Percentiles rank a stretch among this genome's conserved stretches.
These are phyloP conservation scores for Mycena alexandri DNA, from an alignment of 768 basidiomycete genomes.

Conservation along the genomic window DNA sequence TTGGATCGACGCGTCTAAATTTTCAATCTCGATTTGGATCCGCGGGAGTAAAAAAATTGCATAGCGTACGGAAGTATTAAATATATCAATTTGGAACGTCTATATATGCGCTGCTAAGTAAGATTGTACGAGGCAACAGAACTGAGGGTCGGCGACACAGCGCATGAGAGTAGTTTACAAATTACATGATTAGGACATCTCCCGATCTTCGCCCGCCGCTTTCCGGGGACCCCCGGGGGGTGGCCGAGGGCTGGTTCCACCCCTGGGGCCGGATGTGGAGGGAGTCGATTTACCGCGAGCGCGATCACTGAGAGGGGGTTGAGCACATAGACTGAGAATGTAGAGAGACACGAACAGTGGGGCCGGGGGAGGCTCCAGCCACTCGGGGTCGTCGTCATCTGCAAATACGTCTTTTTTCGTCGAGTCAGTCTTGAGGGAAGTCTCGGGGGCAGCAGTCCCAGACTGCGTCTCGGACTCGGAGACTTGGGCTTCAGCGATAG, in stretches of 20 bases:
- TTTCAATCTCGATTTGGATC: neutral
- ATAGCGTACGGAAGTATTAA: too few relatives aligned
- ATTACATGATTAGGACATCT: too few relatives aligned
- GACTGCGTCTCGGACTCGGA: constrained; percentile 3
- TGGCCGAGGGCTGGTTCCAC: constrained; percentile 12
- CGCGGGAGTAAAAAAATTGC: constrained; percentile 2
- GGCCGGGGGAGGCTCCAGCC: constrained; percentile 21
- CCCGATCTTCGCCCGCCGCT: too few relatives aligned
- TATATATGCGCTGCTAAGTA: too few relatives aligned
- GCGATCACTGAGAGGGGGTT: constrained; percentile 17
- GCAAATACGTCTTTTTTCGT: neutral
- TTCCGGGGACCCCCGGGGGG: neutral
- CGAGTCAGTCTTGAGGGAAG: neutral
- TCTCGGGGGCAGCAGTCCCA: constrained; percentile 1
- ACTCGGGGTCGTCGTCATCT: constrained; percentile 10
- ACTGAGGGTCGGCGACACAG: too few relatives aligned
- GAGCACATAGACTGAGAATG: neutral
- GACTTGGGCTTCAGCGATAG: neutral
- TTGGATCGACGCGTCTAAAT: neutral
- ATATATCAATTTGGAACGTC: too few relatives aligned
- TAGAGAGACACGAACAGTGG: constrained; percentile 8
- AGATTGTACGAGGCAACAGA: too few relatives aligned
- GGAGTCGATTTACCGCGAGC: constrained; percentile 28
- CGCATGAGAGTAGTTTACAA: too few relatives aligned
- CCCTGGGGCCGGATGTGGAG: constrained; percentile 3